Percentiles rank a stretch among this genome's conserved stretches.
Evolutionary conservation across 306 rosid species (phyloP).

Genomic region (Ormosia emarginata): DNA sequence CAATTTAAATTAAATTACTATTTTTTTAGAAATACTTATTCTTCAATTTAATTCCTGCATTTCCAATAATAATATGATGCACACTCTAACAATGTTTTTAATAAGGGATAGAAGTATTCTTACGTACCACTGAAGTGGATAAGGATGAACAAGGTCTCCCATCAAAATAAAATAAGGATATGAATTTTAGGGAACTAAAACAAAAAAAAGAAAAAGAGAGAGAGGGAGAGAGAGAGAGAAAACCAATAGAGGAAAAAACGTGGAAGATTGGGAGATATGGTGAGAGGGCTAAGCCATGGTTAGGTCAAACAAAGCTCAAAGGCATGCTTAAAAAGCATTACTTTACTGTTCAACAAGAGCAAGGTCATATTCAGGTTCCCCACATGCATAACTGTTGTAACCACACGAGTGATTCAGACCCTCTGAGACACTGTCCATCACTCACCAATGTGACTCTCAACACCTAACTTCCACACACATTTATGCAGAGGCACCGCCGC

Average conservation of each 20-base stretch:
- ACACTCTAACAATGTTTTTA: not conserved
- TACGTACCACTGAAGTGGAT: slow-evolving; percentile 16
- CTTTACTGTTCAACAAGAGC: slow-evolving; percentile 14
- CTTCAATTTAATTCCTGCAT: not conserved
- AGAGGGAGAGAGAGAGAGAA: no score
- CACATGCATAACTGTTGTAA: slow-evolving; percentile 29
- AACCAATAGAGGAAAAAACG: slow-evolving; percentile 12
- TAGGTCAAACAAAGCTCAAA: slow-evolving; percentile 23
- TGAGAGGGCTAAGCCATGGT: not conserved
- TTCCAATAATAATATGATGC: not conserved
- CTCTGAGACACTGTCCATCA: slow-evolving; percentile 2
- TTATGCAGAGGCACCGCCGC: slow-evolving; percentile 24
- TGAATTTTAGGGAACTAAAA: not conserved
- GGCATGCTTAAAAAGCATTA: not conserved
- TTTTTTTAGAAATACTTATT: no score
- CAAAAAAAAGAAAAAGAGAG: not conserved
- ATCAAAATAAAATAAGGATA: not conserved
- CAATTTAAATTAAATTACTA: no score
- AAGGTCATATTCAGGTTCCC: slow-evolving; percentile 35
- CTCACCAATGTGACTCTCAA: not conserved
- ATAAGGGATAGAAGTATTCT: not conserved
- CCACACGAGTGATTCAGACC: slow-evolving; percentile 47
- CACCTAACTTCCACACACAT: slow-evolving; percentile 12
- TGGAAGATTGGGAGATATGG: slow-evolving; percentile 18
- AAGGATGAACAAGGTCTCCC: slow-evolving; percentile 24